A percentile compares a stretch with the other conserved stretches of the same genome.
These are phyloP conservation scores for Angomonas desouzai DNA, from an alignment of 208 protist species.

Conservation along the genomic window DNA sequence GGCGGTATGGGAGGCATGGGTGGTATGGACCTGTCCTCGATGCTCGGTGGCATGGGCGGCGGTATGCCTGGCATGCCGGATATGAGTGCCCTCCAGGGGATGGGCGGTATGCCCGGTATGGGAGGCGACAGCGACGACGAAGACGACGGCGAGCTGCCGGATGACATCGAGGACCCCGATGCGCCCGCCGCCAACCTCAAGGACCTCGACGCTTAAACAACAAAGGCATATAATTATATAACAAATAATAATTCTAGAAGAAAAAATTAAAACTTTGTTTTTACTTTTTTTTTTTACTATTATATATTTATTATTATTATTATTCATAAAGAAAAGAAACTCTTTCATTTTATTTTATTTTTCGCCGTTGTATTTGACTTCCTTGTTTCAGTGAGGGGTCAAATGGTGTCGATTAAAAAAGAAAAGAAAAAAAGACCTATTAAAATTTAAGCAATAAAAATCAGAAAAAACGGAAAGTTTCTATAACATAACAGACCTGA, in stretches of 20 bases:
- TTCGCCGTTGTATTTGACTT: no score
- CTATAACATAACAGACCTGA: no score
- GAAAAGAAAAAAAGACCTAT: no score
- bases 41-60: slow-evolving; percentile 25
- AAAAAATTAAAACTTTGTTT: background rate
- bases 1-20: slow-evolving; percentile 76
- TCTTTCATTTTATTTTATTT: background rate
- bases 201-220: slow-evolving; percentile 12
- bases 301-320: no score
- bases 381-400: no score
- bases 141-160: slow-evolving; percentile 34
- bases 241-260: no score
- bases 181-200: slow-evolving; percentile 30
- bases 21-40: slow-evolving; percentile 36
- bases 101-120: slow-evolving; percentile 31
- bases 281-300: slow-evolving; percentile 8
- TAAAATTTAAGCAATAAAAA: no score
- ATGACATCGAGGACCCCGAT: slow-evolving; percentile 35
- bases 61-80: slow-evolving; percentile 24
- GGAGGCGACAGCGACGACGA: slow-evolving; percentile 21
- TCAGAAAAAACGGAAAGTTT: no score
- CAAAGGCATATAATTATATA: background rate
- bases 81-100: slow-evolving; percentile 62
- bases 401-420: no score
- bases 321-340: slow-evolving; percentile 4